Evolutionary conservation across 2,329 filamentous ascomycete species (phyloP).

Genomic region (Didymella glomerata): DNA sequence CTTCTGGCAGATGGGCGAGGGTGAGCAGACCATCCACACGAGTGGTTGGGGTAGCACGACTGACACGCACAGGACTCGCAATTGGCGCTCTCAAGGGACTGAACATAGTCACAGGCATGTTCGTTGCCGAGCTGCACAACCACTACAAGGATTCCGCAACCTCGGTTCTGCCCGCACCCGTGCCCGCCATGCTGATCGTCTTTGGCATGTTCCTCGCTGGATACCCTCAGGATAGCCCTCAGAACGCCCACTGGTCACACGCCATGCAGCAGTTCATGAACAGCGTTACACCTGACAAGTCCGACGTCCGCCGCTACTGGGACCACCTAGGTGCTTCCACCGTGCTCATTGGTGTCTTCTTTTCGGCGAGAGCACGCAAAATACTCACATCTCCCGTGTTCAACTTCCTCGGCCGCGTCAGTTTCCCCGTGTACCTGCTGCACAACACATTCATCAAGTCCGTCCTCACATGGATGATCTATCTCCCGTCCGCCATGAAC

Average conservation of each 20-base stretch:
- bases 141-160: conserved; percentile 60
- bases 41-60: conserved; percentile 7
- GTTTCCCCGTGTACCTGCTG: conserved; percentile 70
- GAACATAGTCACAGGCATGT: conserved; percentile 69
- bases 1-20: conserved; percentile 50
- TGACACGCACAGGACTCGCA: conserved; percentile 42
- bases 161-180: conserved; percentile 57
- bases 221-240: conserved; percentile 64
- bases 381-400: conserved; percentile 64
- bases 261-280: conserved; percentile 55
- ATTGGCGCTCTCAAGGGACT: conserved; percentile 54
- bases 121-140: conserved; percentile 68
- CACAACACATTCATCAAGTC: conserved; percentile 69
- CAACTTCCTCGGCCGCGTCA: conserved; percentile 70
- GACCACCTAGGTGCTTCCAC: conserved; percentile 60
- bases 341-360: conserved; percentile 62
- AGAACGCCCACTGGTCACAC: conserved; percentile 65
- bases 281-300: conserved; percentile 57
- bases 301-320: conserved; percentile 61
- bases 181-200: conserved; percentile 61
- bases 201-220: conserved; percentile 67
- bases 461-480: conserved; percentile 68
- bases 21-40: conserved; percentile 26
- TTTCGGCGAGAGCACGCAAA: conserved; percentile 61
- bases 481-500: conserved; percentile 51